Evolutionary conservation across 352 stramenopile species (phyloP), one percentile per base, ranked within the genome.

Genomic region (Phytophthora pinifolia): DNA sequence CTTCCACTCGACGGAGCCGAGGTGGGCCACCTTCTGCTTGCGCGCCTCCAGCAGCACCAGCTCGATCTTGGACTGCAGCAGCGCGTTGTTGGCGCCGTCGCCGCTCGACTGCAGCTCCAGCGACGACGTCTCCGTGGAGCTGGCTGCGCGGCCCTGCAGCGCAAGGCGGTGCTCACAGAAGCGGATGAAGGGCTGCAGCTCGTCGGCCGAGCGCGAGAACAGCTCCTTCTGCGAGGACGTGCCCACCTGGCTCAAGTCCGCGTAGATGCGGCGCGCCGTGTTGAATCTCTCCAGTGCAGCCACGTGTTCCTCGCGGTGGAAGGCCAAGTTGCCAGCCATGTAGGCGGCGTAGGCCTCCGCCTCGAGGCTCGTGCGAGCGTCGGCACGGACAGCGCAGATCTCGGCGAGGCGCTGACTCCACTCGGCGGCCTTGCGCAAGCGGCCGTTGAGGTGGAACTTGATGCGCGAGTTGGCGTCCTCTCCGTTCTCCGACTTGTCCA

Each of bases 301-400:
- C 37, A 86, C 73, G 70, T 92, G 92, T 44, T 88, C 76, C 46
- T 96, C 86, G 34, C 89, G 87, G 62, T 97, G 85, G 53, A 96
- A 92, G 22, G 87, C 76, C 25, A 96, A 67, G 56, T 94, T 96
- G 20, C 88, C 89, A 14, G 71, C 59, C 88, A 96, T 97, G 58
- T 86, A 96, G 35, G 86, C 77, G 4, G 83, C 81, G 62, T 96
- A 97, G 30, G 89, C 86, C 54, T 91, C 85, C 0, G 88, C 88
- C 46, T 97, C 88, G 5, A 96, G 76, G 65, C 78, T 90, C 52
- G 89, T 96, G 30, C 86, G 86, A 50, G 85, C 85, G 55, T 97
- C 88, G 6, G 87, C 89, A 27, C 78, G 78, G 25, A 69, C 71
- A 1, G 81, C 70, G 50, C 88, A 96, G 25, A 96, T 76, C 30